Base-by-base conservation (phyloP, 2,329 filamentous ascomycete species). In the Coniochaeta pulveracea region DNA sequence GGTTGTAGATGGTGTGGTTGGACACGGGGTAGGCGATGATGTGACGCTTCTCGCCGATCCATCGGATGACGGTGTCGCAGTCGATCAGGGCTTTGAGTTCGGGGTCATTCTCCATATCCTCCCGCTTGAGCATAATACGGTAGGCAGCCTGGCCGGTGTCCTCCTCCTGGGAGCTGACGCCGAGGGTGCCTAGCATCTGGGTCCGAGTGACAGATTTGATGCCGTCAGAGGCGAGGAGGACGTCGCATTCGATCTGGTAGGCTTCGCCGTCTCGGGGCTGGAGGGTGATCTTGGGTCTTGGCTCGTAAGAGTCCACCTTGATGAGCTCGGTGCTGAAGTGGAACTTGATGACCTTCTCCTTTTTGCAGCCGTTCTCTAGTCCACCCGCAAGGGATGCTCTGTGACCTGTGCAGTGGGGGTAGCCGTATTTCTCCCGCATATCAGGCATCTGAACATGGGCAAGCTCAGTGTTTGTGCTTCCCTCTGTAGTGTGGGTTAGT, bases 401-500 rank as follows among this genome's bases (percentile, higher is more conserved):
- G 51, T 91, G 84, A 6, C 81, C 83, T 4, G 84, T 80, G 69
- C 83, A 85, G 57, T 89, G 83, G 1, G 80, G 76, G 50, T 80
- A 85, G 22, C 72, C 72, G 49, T 86, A 89, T 19, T 69, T 76
- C 7, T 70, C 57, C 32, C 69, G 60, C 41, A 89, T 75, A 43
- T 85, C 76, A 19, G 63, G 61, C 47, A 89, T 69, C 38, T 76
- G 64, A 26, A 89, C 80, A 44, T 80, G 76, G 3, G 72, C 74
- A 6, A 89, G 67, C 52, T 88, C 80, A 4, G 61, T 56, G 49
- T 86, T 69, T 6, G 72, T 74, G 22, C 76, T 65, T 18, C 83
- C 82, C 57, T 85, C 72, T 67, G 41, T 36, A 16, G 11, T 10
- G 14, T 24, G 10, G 35, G 26, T 3, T 17, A 19, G 8, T 6